Evolutionary conservation across 352 stramenopile genomes (phyloP).

Genomic region (Salisapilia sapeloensis): DNA sequence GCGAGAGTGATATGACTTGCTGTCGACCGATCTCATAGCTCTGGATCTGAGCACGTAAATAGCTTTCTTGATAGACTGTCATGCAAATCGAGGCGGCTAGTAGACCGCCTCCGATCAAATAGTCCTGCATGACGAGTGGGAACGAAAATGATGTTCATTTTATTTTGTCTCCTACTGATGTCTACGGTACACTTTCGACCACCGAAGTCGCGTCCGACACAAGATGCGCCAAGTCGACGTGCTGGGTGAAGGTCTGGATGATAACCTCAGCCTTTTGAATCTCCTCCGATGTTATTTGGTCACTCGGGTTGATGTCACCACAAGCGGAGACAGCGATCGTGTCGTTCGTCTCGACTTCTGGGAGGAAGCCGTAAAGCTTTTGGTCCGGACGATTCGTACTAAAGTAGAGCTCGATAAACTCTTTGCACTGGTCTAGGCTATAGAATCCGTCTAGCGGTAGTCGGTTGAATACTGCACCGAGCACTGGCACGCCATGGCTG

Average conservation of each 20-base stretch:
- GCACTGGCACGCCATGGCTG: constrained; percentile 73
- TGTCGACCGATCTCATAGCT: too few species aligned
- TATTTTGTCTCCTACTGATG: too few species aligned
- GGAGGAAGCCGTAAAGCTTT: constrained; percentile 69
- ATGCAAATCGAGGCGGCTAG: too few species aligned
- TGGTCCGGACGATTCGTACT: constrained; percentile 47
- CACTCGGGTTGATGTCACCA: constrained; percentile 3
- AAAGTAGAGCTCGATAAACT: constrained; percentile 88
- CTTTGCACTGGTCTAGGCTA: constrained; percentile 82
- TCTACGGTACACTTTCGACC: too few species aligned
- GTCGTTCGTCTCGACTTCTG: constrained; percentile 25
- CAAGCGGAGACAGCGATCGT: constrained; percentile 7
- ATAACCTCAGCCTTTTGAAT: constrained; percentile 9
- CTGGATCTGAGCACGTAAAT: too few species aligned
- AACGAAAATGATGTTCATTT: too few species aligned
- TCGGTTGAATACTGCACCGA: constrained; percentile 96
- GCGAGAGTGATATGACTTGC: too few species aligned
- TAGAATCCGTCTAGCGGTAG: constrained; percentile 88
- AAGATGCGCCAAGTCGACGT: constrained; percentile 18
- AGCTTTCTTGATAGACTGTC: too few species aligned
- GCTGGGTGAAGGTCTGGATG: constrained; percentile 17
- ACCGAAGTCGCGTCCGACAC: too few species aligned
- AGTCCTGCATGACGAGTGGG: too few species aligned
- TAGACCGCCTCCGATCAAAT: too few species aligned
- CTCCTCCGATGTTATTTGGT: constrained; percentile 5